Percentiles rank a stretch among this genome's conserved stretches.
phyloP scores from a whole-genome alignment of 164 flowering plant genomes.

The Dillenia suffruticosa region DNA sequence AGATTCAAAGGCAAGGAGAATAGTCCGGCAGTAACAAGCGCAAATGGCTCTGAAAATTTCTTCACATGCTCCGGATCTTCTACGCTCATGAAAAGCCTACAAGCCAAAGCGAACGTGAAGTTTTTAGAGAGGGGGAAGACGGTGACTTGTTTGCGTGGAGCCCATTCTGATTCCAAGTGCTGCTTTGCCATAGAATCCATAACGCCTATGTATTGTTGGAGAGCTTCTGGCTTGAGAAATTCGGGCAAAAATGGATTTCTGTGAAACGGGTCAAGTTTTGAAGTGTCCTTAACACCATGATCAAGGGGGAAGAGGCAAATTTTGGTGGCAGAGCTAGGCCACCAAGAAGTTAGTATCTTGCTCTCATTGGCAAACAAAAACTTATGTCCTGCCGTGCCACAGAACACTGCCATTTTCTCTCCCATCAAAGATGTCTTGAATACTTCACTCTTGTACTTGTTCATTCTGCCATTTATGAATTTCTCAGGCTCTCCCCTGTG shows the following conservation, averaged over 20 bases:
- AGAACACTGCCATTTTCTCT: conserved; percentile 14
- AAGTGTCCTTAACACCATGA: neutral
- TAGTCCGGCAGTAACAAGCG: too few relatives aligned
- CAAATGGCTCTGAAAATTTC: neutral
- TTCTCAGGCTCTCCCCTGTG: neutral
- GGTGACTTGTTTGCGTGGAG: conserved; percentile 5
- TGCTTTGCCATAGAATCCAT: conserved; percentile 20
- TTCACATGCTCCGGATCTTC: conserved; percentile 7
- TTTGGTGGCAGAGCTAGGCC: conserved; percentile 17
- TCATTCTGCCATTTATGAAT: conserved; percentile 8
- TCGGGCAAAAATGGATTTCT: neutral
- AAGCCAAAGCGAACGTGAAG: conserved; percentile 17
- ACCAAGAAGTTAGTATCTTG: conserved; percentile 19
- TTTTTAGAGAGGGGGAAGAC: conserved; percentile 16
- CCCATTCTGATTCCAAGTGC: conserved; percentile 16
- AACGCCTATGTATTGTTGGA: conserved; percentile 13
- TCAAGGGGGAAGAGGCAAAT: conserved; percentile 5
- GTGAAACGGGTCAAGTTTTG: neutral
- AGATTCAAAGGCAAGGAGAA: too few relatives aligned
- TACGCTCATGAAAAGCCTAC: conserved; percentile 8
- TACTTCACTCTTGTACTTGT: neutral
- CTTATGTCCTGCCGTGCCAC: conserved; percentile 20
- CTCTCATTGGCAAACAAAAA: conserved; percentile 14
- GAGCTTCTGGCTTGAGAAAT: conserved; percentile 21
- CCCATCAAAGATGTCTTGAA: conserved; percentile 20